Base-by-base conservation (phyloP, 306 rosid species). In the Rubus parviflorus region DNA sequence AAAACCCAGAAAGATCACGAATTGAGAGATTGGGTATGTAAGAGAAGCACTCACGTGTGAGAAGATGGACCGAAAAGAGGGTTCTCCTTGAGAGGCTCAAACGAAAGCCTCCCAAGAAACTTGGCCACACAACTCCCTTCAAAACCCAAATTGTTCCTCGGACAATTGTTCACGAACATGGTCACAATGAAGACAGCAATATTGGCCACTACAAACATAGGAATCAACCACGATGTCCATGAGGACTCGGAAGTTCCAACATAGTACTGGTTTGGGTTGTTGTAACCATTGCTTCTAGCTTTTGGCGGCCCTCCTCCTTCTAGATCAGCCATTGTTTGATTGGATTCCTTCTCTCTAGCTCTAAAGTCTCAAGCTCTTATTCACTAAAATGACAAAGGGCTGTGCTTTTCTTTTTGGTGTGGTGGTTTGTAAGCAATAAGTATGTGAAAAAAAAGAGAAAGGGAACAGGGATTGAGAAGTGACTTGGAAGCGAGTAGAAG, bases 1-100 rank as follows among this genome's bases (percentile, higher is more conserved):
- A 56, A 73, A 41, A n/a, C 41, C 20, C 8, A 37, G 9, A 52
- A 16, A 10, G 11, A 56, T 25, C 68, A 25, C 4, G 5, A 46
- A 75, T 6, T 19, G 78, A 17, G 19, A 47, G 41, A 19, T 4
- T 1, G 78, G 60, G 57, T 15, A 10, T 2, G 46, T 74, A 4
- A 74, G 10, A 25, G 52, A 56, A 12, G 19, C 3, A 82, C 83
- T 76, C 77, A 85, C 86, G 89, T 80, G 51, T 62, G 13, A 23
- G 86, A 72, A 72, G 89, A 86, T 4, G 89, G 89, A 14, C 89
- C 89, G 64, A 83, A 86, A 46, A 86, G 85, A 45, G 89, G 89
- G 63, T 86, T 86, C 74, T 86, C 85, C 70, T n/a, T 75, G 22
- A 81, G 57, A 41, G 89, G 89, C 82, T 86, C 62, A 51, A 86